Base-by-base conservation (phyloP, 1,139 yeast species). In the Suhomyces anneliseae region DNA sequence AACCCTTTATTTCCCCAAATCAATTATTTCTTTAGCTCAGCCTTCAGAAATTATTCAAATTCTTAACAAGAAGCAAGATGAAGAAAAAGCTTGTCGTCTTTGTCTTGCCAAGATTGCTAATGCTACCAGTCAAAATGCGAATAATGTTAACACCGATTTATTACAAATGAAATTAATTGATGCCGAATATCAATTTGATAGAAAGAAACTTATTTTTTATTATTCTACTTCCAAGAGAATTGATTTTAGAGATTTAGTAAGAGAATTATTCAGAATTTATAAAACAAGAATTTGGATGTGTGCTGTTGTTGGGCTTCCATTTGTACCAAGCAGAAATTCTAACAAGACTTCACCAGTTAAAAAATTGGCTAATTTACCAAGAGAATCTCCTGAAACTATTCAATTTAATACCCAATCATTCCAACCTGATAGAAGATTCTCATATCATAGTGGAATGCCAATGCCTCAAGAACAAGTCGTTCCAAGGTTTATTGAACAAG, bases 1-100 rank as follows among this genome's bases (percentile, higher is more conserved):
- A 15, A 61, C 71, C 8, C 64, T 80, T 39, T 82, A 78, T 53
- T 76, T 73, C 54, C 85, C 97, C 2, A 93, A 93, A 64, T 88
- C 89, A 49, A 82, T 93, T 39, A 66, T 90, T 46, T 76, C 93
- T 43, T 70, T 77, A 53, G 95, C 95, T 2, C 82, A 77, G 55
- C 71, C 78, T 12, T 72, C 72, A 56, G 95, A 88, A 58, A 72
- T 83, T 27, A 65, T 78, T 46, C 87, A 82, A 62, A 72, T 88
- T 43, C 60, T 79, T 45, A 70, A 74, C 52, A 87, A 87, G 64
- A 70, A 72, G 49, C 78, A 78, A 47, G 95, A 87, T 61, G 96
- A 87, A 66, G 85, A 81, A 43, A 83, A 82, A 56, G 93, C 95
- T 3, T 78, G 85, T 54, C 72, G 81, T 40, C 74, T 84, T 42